These are phyloP conservation scores for Coffea humblotiana DNA, from an alignment of 305 asterid species.

Conservation along the genomic window DNA sequence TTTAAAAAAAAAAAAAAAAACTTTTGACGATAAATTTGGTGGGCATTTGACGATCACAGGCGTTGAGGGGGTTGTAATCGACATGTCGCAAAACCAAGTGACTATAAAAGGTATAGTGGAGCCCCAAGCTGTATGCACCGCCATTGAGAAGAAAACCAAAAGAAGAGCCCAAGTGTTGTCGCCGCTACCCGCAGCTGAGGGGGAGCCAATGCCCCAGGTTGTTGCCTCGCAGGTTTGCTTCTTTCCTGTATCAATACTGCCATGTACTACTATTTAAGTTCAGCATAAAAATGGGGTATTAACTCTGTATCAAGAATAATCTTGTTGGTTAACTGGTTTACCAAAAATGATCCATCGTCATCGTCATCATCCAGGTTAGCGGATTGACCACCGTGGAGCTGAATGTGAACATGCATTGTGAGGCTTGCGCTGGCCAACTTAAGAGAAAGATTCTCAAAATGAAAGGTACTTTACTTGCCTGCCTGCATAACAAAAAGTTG, in stretches of 20 bases:
- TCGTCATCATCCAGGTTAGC: slow-evolving; percentile 42
- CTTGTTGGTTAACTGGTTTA: not conserved
- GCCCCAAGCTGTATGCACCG: slow-evolving; percentile 69
- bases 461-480: slow-evolving; percentile 50
- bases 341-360: not conserved
- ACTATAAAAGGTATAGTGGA: slow-evolving; percentile 82
- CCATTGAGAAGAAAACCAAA: slow-evolving; percentile 61
- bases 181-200: slow-evolving; percentile 68
- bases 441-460: slow-evolving; percentile 83
- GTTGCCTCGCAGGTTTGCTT: slow-evolving; percentile 70
- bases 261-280: too few relatives aligned
- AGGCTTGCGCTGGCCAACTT: slow-evolving; percentile 85
- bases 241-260: not conserved
- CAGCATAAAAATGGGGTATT: too few relatives aligned
- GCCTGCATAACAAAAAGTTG: not conserved
- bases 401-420: slow-evolving; percentile 87
- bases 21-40: not conserved
- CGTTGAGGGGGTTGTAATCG: slow-evolving; percentile 63
- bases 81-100: slow-evolving; percentile 69
- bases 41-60: slow-evolving; percentile 26
- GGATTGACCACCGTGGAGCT: slow-evolving; percentile 66
- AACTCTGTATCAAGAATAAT: too few relatives aligned
- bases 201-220: slow-evolving; percentile 70
- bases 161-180: slow-evolving; percentile 65
- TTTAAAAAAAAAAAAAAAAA: too few relatives aligned